A percentile compares a stretch with the other conserved stretches of the same genome.
Conservation (phyloP, 805 yeast species). For the Kodamaea neixiangensis region DNA sequence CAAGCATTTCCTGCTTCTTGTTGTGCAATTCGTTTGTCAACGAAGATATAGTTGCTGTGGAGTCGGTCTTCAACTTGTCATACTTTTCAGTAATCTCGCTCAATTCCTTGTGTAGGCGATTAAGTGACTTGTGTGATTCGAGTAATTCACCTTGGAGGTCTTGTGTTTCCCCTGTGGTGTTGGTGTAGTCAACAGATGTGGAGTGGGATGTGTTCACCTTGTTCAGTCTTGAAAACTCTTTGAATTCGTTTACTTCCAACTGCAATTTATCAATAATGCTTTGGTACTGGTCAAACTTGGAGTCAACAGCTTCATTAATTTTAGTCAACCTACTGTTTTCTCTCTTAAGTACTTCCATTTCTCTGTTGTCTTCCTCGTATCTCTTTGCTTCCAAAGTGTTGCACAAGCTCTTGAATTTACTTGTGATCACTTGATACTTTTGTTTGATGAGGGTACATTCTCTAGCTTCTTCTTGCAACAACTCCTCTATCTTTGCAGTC, state of each 20-base stretch:
- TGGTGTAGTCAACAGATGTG: neutral
- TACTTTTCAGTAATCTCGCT: slow-evolving; percentile 18
- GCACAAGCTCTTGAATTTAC: slow-evolving; percentile 20
- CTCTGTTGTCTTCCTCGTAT: slow-evolving; percentile 9
- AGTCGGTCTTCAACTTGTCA: slow-evolving; percentile 23
- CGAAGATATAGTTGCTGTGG: slow-evolving; percentile 22
- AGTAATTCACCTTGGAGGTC: slow-evolving; percentile 2
- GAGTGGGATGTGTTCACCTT: slow-evolving; percentile 2
- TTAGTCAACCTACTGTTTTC: slow-evolving; percentile 23
- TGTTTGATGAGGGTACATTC: slow-evolving; percentile 22
- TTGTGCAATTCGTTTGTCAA: slow-evolving; percentile 25
- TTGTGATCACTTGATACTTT: slow-evolving; percentile 20
- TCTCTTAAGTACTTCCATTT: slow-evolving; percentile 10
- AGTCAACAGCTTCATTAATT: slow-evolving; percentile 22
- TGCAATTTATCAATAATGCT: slow-evolving; percentile 31
- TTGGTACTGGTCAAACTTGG: slow-evolving; percentile 33
- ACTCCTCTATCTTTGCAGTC: slow-evolving; percentile 21
- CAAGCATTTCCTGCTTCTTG: slow-evolving; percentile 19
- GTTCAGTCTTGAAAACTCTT: slow-evolving; percentile 14
- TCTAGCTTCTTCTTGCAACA: slow-evolving; percentile 24
- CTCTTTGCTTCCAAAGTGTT: slow-evolving; percentile 4
- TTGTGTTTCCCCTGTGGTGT: neutral
- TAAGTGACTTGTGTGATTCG: neutral
- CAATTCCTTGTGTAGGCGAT: slow-evolving; percentile 19
- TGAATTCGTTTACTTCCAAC: slow-evolving; percentile 32